Evolutionary conservation across 257 asterid species (phyloP), one percentile per base, ranked within the genome.

Genomic region (Solanum habrochaites): DNA sequence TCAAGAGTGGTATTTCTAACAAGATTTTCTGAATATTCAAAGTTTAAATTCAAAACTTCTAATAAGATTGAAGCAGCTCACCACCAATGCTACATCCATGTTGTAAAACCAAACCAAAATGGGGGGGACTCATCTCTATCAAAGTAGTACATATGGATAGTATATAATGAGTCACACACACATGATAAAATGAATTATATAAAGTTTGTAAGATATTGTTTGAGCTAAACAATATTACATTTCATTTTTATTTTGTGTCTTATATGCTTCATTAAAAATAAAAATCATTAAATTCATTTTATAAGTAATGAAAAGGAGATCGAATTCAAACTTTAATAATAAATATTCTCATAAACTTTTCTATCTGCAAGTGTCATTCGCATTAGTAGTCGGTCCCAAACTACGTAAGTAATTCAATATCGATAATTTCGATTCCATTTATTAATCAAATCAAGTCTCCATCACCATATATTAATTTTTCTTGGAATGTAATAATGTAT

Each of bases 1-100:
- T 2, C 3, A 0, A 15, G 21, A 0, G 0, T 15, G 0, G 8
- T 49, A 0, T 9, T 52, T 10, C 23, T 52, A 6, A 52, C 10
- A 16, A 0, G 4, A 6, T 52, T 16, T 52, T 52, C 10, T 52
- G 23, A 6, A 52, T 52, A 52, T 52, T 0, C 1, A 52, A 52
- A 8, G 23, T 8, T 15, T 3, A 3, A 52, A 52, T 0, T 3
- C 23, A 0, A 52, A 52, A 2, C 1, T 0, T 49, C 8, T 15
- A 49, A 15, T 49, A 49, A 49, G 60, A 3, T 3, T 49, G 3
- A 49, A 49, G 0, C 8, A 49, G 14, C 58, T 15, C 2, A 49
- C 21, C 3, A 5, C 8, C 39, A 37, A 6, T 6, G 6, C 1
- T 37, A 37, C 39, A 37, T 37, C 7, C 39, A 5, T 37, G 39